A percentile compares a stretch with the other conserved stretches of the same genome.
phyloP scores from a whole-genome alignment of 225 moss, liverwort and hornwort species.

The Physcomitrellopsis africana region DNA sequence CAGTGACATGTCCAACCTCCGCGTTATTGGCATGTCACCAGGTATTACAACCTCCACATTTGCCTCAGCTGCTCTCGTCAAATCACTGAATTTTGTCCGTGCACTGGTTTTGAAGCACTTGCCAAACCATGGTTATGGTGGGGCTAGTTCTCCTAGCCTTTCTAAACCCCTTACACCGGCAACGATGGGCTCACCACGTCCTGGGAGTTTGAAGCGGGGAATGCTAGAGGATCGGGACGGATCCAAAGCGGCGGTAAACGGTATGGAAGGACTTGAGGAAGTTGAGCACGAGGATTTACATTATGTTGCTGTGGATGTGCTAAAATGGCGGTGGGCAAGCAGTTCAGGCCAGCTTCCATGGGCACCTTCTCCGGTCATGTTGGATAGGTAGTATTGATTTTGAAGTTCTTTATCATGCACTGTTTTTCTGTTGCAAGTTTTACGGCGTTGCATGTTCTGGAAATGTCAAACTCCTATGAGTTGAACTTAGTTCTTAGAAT shows the following conservation, averaged over 20 bases:
- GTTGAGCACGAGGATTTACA: conserved; percentile 68
- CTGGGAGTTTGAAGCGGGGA: conserved; percentile 71
- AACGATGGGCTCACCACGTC: conserved; percentile 67
- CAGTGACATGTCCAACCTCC: conserved; percentile 58
- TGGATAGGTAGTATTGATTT: conserved; percentile 77
- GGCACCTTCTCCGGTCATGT: conserved; percentile 97
- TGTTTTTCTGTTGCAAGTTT: conserved; percentile 12
- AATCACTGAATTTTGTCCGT: conserved; percentile 92
- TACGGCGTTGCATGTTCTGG: conserved; percentile 21
- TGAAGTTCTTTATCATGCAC: background rate
- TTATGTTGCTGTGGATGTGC: conserved; percentile 82
- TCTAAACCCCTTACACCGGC: conserved; percentile 83
- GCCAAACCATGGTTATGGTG: conserved; percentile 73
- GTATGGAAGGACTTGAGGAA: conserved; percentile 77
- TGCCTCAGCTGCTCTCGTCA: conserved; percentile 84
- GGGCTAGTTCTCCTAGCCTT: conserved; percentile 57
- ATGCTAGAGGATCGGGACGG: conserved; percentile 73
- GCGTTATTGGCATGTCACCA: conserved; percentile 63
- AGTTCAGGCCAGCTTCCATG: conserved; percentile 81
- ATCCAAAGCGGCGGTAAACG: conserved; percentile 69
- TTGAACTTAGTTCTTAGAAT: conserved; percentile 37
- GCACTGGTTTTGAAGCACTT: conserved; percentile 87
- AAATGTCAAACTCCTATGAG: conserved; percentile 15
- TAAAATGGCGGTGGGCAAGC: conserved; percentile 94
- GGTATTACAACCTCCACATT: conserved; percentile 78